These are phyloP conservation scores for Solanum lycopersicoides DNA, from an alignment of 257 asterid species.

Conservation along the genomic window DNA sequence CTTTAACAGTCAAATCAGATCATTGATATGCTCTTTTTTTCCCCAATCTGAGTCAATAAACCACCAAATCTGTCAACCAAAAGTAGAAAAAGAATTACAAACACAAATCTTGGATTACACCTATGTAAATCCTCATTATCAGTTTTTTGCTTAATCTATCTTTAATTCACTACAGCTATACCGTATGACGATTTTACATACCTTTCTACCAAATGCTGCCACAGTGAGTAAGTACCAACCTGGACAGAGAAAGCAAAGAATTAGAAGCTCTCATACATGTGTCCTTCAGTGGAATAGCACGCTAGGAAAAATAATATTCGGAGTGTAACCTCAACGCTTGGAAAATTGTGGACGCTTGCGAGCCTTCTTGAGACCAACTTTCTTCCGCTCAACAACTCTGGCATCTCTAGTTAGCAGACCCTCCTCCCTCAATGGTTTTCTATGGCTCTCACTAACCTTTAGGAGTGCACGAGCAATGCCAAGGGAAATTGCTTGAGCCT, in stretches of 20 bases:
- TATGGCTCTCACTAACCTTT: slow-evolving; percentile 79
- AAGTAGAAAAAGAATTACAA: neutral
- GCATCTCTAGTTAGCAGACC: slow-evolving; percentile 93
- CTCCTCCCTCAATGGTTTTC: slow-evolving; percentile 69
- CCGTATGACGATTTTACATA: neutral
- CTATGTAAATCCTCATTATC: neutral
- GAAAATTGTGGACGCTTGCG: slow-evolving; percentile 97
- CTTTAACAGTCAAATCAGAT: neutral
- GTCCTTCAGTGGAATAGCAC: neutral
- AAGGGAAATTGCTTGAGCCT: slow-evolving; percentile 87
- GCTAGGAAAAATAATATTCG: neutral
- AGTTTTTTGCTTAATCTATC: neutral
- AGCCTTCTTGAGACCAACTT: slow-evolving; percentile 84
- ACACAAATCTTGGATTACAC: neutral
- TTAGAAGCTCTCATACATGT: neutral
- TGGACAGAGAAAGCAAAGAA: neutral
- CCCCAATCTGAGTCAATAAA: neutral
- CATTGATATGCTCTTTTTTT: neutral
- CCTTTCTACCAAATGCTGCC: neutral
- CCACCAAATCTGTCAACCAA: neutral
- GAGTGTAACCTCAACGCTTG: slow-evolving; percentile 62
- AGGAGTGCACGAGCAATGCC: slow-evolving; percentile 95
- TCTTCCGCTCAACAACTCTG: slow-evolving; percentile 93
- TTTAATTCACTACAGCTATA: neutral
- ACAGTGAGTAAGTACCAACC: neutral